These are phyloP conservation scores for Mucor sp. DNA, from an alignment of 371 early-diverging fungal genomes.

Conservation along the genomic window DNA sequence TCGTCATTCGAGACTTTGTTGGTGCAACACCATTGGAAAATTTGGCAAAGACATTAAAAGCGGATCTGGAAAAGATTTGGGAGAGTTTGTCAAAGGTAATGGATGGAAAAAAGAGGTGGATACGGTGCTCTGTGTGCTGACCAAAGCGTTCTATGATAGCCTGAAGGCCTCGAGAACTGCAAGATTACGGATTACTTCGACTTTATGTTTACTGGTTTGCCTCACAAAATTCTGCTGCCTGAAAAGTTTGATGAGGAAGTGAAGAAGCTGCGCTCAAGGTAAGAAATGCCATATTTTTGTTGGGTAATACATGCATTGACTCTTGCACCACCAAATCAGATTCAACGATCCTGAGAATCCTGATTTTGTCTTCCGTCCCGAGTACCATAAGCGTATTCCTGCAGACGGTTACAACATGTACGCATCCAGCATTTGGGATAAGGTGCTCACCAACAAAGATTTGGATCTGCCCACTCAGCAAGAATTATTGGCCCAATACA, in stretches of 20 bases:
- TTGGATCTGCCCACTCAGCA: conserved; percentile 98
- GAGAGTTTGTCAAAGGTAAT: conserved; percentile 76
- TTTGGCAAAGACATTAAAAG: conserved; percentile 76
- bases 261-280: conserved; percentile 68
- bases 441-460: conserved; percentile 92
- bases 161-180: conserved; percentile 79
- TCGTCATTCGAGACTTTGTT: conserved; percentile 96
- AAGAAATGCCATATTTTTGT: conserved; percentile 7
- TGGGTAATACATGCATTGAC: background rate
- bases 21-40: conserved; percentile 85
- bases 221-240: conserved; percentile 89
- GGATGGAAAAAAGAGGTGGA: background rate
- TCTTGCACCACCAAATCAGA: conserved; percentile 26
- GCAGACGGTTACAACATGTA: conserved; percentile 94
- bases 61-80: conserved; percentile 94
- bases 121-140: background rate
- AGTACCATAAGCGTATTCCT: conserved; percentile 92
- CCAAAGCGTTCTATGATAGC: conserved; percentile 42
- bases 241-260: conserved; percentile 83
- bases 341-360: conserved; percentile 72
- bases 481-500: conserved; percentile 95
- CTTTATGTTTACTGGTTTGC: conserved; percentile 86
- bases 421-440: conserved; percentile 92
- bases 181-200: conserved; percentile 91
- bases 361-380: conserved; percentile 84